A percentile compares a stretch with the other conserved stretches of the same genome.
These are phyloP conservation scores for Talaromyces ruber DNA, from an alignment of 495 filamentous ascomycete species.

Conservation along the genomic window DNA sequence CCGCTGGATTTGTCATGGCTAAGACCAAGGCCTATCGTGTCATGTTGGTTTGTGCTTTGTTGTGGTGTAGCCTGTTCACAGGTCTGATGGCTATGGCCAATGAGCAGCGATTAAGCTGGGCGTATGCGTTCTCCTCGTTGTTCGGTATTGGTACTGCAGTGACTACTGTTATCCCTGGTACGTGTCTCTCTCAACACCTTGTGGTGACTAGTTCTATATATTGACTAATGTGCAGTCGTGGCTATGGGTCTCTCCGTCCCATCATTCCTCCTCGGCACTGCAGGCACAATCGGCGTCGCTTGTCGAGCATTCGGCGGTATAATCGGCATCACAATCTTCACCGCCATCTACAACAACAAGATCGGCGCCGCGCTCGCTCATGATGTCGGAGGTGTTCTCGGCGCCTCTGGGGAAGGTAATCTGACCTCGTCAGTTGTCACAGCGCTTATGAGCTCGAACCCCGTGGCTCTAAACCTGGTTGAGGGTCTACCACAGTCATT, in stretches of 20 bases:
- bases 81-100: constrained; percentile 1
- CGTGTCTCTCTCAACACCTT: neutral
- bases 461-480: neutral
- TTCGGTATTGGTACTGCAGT: constrained; percentile 3
- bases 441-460: neutral
- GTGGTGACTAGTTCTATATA: neutral
- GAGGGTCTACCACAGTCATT: neutral
- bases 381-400: neutral
- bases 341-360: constrained; percentile 2
- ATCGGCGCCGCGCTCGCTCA: neutral
- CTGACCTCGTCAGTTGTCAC: neutral
- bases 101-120: neutral
- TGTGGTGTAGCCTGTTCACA: neutral
- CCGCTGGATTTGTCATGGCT: neutral
- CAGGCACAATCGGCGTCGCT: neutral
- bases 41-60: neutral
- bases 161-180: neutral
- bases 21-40: neutral
- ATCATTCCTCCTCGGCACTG: constrained; percentile 1
- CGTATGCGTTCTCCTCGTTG: neutral
- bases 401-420: neutral
- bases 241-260: constrained; percentile 2
- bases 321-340: constrained; percentile 1
- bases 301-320: constrained; percentile 1
- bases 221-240: neutral